Base-by-base conservation (phyloP, 2,329 filamentous ascomycete genomes). In the Colletotrichum karsti region DNA sequence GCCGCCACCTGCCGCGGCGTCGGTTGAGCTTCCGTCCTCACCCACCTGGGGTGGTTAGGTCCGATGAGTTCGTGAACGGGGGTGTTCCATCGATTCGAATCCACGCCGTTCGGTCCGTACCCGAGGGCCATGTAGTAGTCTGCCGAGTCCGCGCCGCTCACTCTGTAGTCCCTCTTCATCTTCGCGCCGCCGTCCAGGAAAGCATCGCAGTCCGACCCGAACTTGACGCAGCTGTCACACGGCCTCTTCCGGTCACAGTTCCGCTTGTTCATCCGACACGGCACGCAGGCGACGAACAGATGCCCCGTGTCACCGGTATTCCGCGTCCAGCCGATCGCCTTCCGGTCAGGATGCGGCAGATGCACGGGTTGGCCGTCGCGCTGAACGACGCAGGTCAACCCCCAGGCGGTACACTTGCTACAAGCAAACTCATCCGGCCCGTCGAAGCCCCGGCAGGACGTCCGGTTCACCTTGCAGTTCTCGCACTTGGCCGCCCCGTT, bases 161-260 rank as follows among this genome's bases (percentile, higher is more conserved):
- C 41, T n/a, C 56, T 62, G 5, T 64, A 65, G 30, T 58, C 8
- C 12, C 59, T 50, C n/a, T 5, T 48, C 8, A 30, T 42, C n/a
- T 7, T n/a, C 9, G 48, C 57, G 22, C 37, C 24, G 22, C 22
- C 20, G 6, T 9, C 18, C 3, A 33, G n/a, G 18, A 39, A 72
- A 6, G n/a, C 22, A 13, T 74, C 69, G 15, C 72, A 73, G 8
- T 72, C 64, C 3, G 46, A 30, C 1, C 60, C 69, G 20, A 63
- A 35, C 7, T 57, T 20, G 10, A 69, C 61, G 71, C 80, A 82
- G 4, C 74, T 77, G 56, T 81, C 77, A 62, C 80, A 82, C 1
- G 80, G 80, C 20, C 79, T 74, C 59, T 79, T 78, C 2, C 76
- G 75, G 53, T 82, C 80, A 64, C 80, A 82, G 8, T 30, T 50